These are phyloP conservation scores for Penicillium crystallinum DNA, from an alignment of 495 filamentous ascomycete species.

Conservation along the genomic window DNA sequence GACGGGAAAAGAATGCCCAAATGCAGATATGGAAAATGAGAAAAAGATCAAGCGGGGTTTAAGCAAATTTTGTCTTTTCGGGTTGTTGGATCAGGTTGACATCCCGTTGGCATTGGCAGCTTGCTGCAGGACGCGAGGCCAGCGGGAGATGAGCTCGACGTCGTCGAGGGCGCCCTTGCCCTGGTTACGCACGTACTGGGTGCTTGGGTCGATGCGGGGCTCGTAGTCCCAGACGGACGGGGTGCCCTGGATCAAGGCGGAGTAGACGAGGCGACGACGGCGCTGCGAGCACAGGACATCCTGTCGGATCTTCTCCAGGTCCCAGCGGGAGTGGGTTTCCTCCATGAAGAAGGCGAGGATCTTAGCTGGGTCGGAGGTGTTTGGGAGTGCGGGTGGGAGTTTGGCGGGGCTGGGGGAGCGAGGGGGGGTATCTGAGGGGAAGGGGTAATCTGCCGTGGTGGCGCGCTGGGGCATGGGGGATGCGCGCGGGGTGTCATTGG, in stretches of 20 bases:
- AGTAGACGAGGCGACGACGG: slow-evolving; percentile 65
- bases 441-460: slow-evolving; percentile 27
- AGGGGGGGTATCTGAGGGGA: slow-evolving; percentile 34
- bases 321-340: slow-evolving; percentile 66
- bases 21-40: background rate
- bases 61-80: background rate
- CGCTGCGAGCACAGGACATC: slow-evolving; percentile 69
- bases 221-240: slow-evolving; percentile 75
- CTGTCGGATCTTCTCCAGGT: slow-evolving; percentile 63
- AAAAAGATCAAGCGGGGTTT: background rate
- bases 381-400: slow-evolving; percentile 26
- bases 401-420: slow-evolving; percentile 38
- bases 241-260: slow-evolving; percentile 63
- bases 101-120: slow-evolving; percentile 30
- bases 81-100: background rate
- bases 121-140: slow-evolving; percentile 41
- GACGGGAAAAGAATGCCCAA: slow-evolving; percentile 3
- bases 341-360: slow-evolving; percentile 54
- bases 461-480: slow-evolving; percentile 31
- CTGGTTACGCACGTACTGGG: slow-evolving; percentile 57
- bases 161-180: slow-evolving; percentile 44
- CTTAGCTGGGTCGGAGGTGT: slow-evolving; percentile 40
- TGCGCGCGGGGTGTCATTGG: slow-evolving; percentile 29
- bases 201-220: slow-evolving; percentile 63
- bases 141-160: slow-evolving; percentile 43